These are phyloP conservation scores for Alternaria triticimaculans DNA, from an alignment of 2,329 filamentous ascomycete genomes.

Conservation along the genomic window DNA sequence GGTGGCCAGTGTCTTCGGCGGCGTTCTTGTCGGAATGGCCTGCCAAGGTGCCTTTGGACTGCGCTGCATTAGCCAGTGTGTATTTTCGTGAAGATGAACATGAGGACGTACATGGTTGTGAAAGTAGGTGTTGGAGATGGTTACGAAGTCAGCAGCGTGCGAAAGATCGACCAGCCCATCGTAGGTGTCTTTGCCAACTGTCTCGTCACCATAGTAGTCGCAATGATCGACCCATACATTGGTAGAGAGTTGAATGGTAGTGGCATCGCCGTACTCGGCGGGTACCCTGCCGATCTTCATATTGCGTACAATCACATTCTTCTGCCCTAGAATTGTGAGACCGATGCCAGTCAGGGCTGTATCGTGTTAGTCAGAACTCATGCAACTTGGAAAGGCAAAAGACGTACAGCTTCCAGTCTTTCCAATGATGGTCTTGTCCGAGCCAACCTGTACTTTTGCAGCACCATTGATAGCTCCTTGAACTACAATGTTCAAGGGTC, in stretches of 20 bases:
- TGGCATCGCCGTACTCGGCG: constrained; percentile 64
- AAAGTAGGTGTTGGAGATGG: constrained; percentile 57
- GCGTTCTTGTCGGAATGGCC: constrained; percentile 66
- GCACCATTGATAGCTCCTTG: constrained; percentile 32
- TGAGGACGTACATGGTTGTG: constrained; percentile 55
- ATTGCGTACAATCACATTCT: constrained; percentile 69
- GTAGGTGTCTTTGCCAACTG: constrained; percentile 33
- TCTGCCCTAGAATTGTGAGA: constrained; percentile 59
- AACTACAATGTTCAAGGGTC: constrained; percentile 32
- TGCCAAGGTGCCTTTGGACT: constrained; percentile 62
- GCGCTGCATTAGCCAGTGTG: not conserved
- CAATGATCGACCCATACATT: constrained; percentile 70
- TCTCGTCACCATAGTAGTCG: constrained; percentile 62
- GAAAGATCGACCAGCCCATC: constrained; percentile 62
- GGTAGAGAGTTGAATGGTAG: constrained; percentile 62
- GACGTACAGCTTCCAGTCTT: constrained; percentile 52
- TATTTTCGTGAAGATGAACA: not conserved
- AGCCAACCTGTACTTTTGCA: constrained; percentile 29
- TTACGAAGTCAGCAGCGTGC: constrained; percentile 67
- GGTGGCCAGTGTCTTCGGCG: constrained; percentile 62
- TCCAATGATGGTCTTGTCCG: constrained; percentile 36
- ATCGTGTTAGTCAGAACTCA: constrained; percentile 42
- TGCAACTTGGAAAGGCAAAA: not conserved
- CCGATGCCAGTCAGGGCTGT: constrained; percentile 53
- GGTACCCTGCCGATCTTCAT: constrained; percentile 64